These are phyloP conservation scores for Exophiala calicioides DNA, from an alignment of 2,329 filamentous ascomycete genomes.

Conservation along the genomic window DNA sequence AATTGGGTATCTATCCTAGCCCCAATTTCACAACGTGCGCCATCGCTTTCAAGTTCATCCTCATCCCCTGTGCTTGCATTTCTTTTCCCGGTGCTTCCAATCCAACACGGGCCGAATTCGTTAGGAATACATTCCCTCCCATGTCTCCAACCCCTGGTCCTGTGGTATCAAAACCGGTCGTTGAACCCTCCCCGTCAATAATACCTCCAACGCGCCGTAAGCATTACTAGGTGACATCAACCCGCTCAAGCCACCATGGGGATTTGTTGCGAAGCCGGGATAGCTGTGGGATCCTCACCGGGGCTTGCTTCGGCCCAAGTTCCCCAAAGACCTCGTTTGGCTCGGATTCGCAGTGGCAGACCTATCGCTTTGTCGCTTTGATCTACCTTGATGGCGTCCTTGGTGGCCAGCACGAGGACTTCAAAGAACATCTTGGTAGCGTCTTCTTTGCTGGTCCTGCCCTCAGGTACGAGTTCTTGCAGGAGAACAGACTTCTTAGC, in stretches of 20 bases:
- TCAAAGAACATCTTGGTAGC: slow-evolving; percentile 99
- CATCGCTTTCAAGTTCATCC: slow-evolving; percentile 2
- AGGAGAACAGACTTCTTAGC: slow-evolving; percentile 79
- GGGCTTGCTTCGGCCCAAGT: slow-evolving; percentile 76
- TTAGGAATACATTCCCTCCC: not conserved
- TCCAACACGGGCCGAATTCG: too few relatives aligned
- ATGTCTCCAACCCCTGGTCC: too few relatives aligned
- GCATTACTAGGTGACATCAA: too few relatives aligned
- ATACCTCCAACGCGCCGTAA: too few relatives aligned
- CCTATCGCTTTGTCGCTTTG: slow-evolving; percentile 73
- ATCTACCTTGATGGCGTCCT: slow-evolving; percentile 96
- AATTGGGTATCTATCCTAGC: not conserved
- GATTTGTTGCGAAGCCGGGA: slow-evolving; percentile 21
- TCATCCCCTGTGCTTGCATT: too few relatives aligned
- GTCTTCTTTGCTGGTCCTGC: slow-evolving; percentile 77
- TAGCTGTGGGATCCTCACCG: slow-evolving; percentile 23
- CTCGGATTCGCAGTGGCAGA: slow-evolving; percentile 77
- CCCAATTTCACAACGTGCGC: too few relatives aligned
- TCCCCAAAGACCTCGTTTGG: slow-evolving; percentile 95
- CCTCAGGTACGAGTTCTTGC: slow-evolving; percentile 85
- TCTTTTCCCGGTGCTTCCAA: too few relatives aligned
- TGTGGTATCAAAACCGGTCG: too few relatives aligned
- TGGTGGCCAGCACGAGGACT: slow-evolving; percentile 90
- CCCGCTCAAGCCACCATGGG: slow-evolving; percentile 5
- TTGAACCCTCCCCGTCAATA: too few relatives aligned